phyloP scores from a whole-genome alignment of 805 yeast species.

The Saccharomyces eubayanus region DNA sequence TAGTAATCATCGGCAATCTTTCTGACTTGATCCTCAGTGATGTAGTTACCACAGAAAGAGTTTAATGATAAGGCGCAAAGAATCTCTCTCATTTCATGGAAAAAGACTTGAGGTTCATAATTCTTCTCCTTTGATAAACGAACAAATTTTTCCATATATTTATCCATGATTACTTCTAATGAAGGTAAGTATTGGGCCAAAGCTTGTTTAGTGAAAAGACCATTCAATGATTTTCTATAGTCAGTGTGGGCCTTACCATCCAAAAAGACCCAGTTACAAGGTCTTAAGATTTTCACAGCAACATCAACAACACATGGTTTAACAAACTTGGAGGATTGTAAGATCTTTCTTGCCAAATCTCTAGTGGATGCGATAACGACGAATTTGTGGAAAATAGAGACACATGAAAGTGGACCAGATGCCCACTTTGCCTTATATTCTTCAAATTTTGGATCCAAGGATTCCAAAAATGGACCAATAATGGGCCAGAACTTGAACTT shows the following conservation, averaged over 20 bases:
- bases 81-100: slow-evolving; percentile 91
- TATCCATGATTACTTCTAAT: slow-evolving; percentile 77
- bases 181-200: slow-evolving; percentile 76
- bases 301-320: slow-evolving; percentile 98
- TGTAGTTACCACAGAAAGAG: slow-evolving; percentile 93
- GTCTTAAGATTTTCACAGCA: slow-evolving; percentile 87
- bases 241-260: slow-evolving; percentile 95
- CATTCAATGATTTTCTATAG: slow-evolving; percentile 84
- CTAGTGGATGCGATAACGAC: slow-evolving; percentile 88
- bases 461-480: slow-evolving; percentile 92
- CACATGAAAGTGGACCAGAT: slow-evolving; percentile 91
- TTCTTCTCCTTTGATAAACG: slow-evolving; percentile 47
- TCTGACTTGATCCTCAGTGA: slow-evolving; percentile 84
- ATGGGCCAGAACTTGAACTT: slow-evolving; percentile 82
- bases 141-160: slow-evolving; percentile 61
- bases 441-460: slow-evolving; percentile 90
- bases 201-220: slow-evolving; percentile 78
- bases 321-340: slow-evolving; percentile 77
- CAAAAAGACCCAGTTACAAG: slow-evolving; percentile 94
- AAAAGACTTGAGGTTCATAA: slow-evolving; percentile 55
- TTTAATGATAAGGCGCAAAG: slow-evolving; percentile 89
- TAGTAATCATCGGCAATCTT: slow-evolving; percentile 87
- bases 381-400: slow-evolving; percentile 94
- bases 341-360: slow-evolving; percentile 79
- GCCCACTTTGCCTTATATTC: slow-evolving; percentile 91